Evolutionary conservation across 1,284 basidiomycete species (phyloP), one percentile per base, ranked within the genome.

Genomic region (Xerocomus minutiporus): DNA sequence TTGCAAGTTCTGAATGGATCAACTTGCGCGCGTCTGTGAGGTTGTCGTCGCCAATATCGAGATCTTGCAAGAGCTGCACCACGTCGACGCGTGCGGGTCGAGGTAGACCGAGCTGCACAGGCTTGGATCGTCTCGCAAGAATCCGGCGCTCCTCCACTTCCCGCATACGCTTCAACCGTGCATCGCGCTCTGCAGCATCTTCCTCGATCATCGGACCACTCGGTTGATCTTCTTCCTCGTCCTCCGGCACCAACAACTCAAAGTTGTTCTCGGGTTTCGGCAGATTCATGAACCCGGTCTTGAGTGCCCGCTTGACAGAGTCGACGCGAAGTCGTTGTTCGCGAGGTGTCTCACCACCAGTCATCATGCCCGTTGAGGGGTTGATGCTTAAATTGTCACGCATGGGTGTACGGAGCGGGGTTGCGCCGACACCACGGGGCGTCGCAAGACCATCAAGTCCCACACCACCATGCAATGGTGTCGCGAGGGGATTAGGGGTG

Each of bases 191-290:
- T 1, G 93, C 90, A 0, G 93, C 93, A 70, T 99, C 96, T 70
- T 96, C 91, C 61, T 88, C 88, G 0, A 78, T 71, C 55, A 81
- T 53, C 12, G 66, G 65, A 5, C 65, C 71, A 8, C 66, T 75
- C 23, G 69, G 72, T 8, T 72, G 74, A 2, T 73, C 81, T 2
- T 82, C 82, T 9, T 80, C 82, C 54, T 93, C 93, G 25, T 91
- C 88, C 59, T 93, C 91, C 5, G 93, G 93, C 5, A 97, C 85
- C 25, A 96, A 82, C 41, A 99, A 75, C 71, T 99, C 95, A 64
- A 98, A 99, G 71, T 99, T 96, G 70, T 99, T 99, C 74, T 97
- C 93, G 0, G 97, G 95, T 59, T 85, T 86, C 0, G 97, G 97
- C 15, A 99, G 76, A 56, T 74, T 85, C 67, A 80, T 81, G 69